phyloP scores from a whole-genome alignment of 805 yeast species.

The Hanseniaspora nectarophila region DNA sequence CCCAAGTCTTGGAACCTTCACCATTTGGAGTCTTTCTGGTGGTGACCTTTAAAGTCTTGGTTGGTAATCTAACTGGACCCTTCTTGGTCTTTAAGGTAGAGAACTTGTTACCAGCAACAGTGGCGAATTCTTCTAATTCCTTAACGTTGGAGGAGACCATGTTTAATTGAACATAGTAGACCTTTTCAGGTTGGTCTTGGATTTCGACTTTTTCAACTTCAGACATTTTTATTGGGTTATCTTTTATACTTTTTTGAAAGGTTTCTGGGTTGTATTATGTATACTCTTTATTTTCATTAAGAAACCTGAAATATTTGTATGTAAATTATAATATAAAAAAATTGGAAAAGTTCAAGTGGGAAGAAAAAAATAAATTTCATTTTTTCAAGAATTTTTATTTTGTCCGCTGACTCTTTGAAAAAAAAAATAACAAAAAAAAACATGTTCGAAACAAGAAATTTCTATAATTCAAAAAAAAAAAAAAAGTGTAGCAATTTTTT shows the following conservation, averaged over 20 bases:
- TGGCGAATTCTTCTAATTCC: constrained; percentile 93
- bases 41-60: constrained; percentile 93
- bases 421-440: too few relatives aligned
- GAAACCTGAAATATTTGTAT: too few relatives aligned
- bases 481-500: not conserved
- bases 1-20: constrained; percentile 99
- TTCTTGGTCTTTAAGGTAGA: constrained; percentile 45
- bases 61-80: constrained; percentile 99
- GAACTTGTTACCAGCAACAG: constrained; percentile 66
- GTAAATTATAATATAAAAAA: too few relatives aligned
- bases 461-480: not conserved
- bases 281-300: too few relatives aligned
- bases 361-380: too few relatives aligned
- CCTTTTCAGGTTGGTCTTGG: constrained; percentile 60
- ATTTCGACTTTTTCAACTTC: constrained; percentile 72
- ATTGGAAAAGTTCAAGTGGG: too few relatives aligned
- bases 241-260: constrained; percentile 21
- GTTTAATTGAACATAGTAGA: constrained; percentile 94
- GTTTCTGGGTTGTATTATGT: constrained; percentile 6
- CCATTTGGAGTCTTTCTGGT: constrained; percentile 99
- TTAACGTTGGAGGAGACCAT: constrained; percentile 97
- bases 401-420: too few relatives aligned
- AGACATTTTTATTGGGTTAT: constrained; percentile 51
- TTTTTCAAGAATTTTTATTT: too few relatives aligned
- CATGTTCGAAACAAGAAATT: too few relatives aligned